phyloP scores from a whole-genome alignment of 352 stramenopile species.

The Phytophthora melonis region DNA sequence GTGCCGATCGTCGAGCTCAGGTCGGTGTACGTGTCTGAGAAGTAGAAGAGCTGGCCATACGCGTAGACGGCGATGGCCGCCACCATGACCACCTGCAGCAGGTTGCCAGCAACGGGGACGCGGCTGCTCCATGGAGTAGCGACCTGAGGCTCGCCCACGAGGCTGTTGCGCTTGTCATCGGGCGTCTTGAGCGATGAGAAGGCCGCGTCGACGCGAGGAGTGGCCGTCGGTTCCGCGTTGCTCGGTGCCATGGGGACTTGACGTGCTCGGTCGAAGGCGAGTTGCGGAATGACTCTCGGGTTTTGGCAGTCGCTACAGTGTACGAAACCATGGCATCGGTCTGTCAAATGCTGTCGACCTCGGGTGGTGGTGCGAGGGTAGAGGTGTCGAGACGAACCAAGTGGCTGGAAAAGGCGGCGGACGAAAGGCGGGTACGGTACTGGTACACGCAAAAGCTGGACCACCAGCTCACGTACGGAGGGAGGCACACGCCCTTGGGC shows the following conservation, averaged over 20 bases:
- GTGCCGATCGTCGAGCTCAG: slow-evolving; percentile 25
- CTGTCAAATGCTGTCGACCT: background rate
- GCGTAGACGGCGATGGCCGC: slow-evolving; percentile 41
- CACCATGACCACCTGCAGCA: slow-evolving; percentile 41
- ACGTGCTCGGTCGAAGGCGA: background rate
- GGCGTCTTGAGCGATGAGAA: slow-evolving; percentile 41
- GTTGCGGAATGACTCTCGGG: background rate
- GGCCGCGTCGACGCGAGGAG: slow-evolving; percentile 22
- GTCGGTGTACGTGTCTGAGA: slow-evolving; percentile 32
- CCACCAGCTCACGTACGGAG: slow-evolving; percentile 1
- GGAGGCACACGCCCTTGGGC: slow-evolving; percentile 26
- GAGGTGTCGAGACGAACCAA: slow-evolving; percentile 7
- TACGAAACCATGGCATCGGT: too few relatives aligned
- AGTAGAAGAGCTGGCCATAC: slow-evolving; percentile 41
- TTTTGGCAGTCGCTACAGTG: background rate
- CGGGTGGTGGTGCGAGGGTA: background rate
- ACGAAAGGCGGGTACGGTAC: slow-evolving; percentile 6
- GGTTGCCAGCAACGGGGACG: slow-evolving; percentile 24
- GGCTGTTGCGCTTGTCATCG: slow-evolving; percentile 32
- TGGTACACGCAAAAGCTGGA: slow-evolving; percentile 16
- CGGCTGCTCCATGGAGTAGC: slow-evolving; percentile 4
- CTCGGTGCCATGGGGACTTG: background rate
- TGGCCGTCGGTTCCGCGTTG: slow-evolving; percentile 21
- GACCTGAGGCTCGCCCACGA: slow-evolving; percentile 1
- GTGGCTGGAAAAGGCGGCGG: background rate